phyloP scores from a whole-genome alignment of 2,329 filamentous ascomycete genomes.

The Hirsutella minnesotensis region DNA sequence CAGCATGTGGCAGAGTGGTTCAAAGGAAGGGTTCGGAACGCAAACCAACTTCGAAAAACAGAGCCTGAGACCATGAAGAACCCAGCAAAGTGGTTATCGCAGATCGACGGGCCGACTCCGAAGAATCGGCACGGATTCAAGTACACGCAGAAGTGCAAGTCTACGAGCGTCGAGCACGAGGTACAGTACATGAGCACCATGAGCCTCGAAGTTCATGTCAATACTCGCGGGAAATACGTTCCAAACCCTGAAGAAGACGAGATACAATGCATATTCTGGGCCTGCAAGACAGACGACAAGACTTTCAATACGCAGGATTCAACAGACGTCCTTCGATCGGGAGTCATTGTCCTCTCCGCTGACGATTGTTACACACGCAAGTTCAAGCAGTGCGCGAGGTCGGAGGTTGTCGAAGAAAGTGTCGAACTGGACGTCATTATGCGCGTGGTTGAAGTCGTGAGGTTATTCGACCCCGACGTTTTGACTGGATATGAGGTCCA shows the following conservation, averaged over 20 bases:
- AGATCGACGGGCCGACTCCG: slow-evolving; percentile 83
- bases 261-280: slow-evolving; percentile 84
- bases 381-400: slow-evolving; percentile 47
- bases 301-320: slow-evolving; percentile 24
- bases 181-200: slow-evolving; percentile 93
- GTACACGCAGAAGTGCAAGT: slow-evolving; percentile 65
- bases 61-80: slow-evolving; percentile 12
- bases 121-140: slow-evolving; percentile 74
- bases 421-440: slow-evolving; percentile 79
- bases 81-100: slow-evolving; percentile 46
- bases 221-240: slow-evolving; percentile 66
- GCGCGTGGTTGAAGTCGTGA: slow-evolving; percentile 77
- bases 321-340: slow-evolving; percentile 43
- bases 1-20: slow-evolving; percentile 62
- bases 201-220: slow-evolving; percentile 87
- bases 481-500: slow-evolving; percentile 93
- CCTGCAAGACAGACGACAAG: slow-evolving; percentile 61
- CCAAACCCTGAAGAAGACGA: slow-evolving; percentile 89
- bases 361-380: slow-evolving; percentile 45
- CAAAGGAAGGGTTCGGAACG: slow-evolving; percentile 12
- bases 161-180: slow-evolving; percentile 69
- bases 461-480: slow-evolving; percentile 77
- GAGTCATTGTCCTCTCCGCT: slow-evolving; percentile 61
- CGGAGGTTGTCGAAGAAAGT: slow-evolving; percentile 61
- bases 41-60: slow-evolving; percentile 9